A percentile compares a stretch with the other conserved stretches of the same genome.
Conservation (phyloP, 176 grass and related monocot species). For the Juncus inflexus region DNA sequence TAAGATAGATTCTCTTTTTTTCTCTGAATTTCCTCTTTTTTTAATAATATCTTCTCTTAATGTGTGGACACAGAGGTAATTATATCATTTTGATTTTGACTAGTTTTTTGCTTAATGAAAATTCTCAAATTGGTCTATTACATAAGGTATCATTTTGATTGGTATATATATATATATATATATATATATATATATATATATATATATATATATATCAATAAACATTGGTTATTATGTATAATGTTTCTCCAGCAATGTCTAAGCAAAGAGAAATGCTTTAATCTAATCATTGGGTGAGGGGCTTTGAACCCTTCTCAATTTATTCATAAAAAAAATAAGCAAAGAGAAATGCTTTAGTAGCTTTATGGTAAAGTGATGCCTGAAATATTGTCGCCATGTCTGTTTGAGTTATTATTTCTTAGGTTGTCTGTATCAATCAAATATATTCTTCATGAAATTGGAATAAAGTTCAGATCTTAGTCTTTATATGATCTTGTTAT, state of each 20-base stretch:
- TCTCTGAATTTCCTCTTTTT: not conserved
- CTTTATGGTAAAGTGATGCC: conserved; percentile 34
- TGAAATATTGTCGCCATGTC: conserved; percentile 32
- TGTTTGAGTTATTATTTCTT: conserved; percentile 10
- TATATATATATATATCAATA: not conserved
- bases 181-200: conserved; percentile 6
- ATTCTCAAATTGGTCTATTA: no score
- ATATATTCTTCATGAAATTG: conserved; percentile 28
- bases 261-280: conserved; percentile 44
- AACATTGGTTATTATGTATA: not conserved
- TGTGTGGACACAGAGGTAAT: no score
- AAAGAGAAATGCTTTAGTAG: conserved; percentile 47
- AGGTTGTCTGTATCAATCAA: conserved; percentile 13
- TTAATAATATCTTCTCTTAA: not conserved
- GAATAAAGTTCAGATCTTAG: conserved; percentile 18
- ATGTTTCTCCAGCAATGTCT: conserved; percentile 23
- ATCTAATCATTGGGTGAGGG: no score
- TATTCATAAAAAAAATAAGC: not conserved
- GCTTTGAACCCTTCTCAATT: no score
- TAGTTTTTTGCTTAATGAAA: no score
- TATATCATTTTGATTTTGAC: no score
- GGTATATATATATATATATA: conserved; percentile 10
- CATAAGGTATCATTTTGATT: not conserved
- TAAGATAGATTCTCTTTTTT: not conserved
- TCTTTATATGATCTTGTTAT: conserved; percentile 8